A percentile compares a stretch with the other conserved stretches of the same genome.
Conservation (phyloP, 257 asterid genomes). For the Solanum dulcamara region DNA sequence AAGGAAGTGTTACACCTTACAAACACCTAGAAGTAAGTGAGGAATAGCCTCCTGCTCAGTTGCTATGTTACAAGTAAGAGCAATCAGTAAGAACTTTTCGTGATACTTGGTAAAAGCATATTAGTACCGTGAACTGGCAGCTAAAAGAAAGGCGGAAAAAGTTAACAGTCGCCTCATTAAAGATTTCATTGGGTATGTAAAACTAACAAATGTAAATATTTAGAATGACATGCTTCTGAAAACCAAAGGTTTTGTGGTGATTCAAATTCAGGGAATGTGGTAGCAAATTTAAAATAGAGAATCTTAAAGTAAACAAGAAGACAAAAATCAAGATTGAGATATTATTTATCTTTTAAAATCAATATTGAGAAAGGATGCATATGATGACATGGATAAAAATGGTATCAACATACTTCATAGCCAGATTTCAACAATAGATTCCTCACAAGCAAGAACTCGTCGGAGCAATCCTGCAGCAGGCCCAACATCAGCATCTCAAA, state of each 20-base stretch:
- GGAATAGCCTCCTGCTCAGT: neutral
- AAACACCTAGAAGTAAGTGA: neutral
- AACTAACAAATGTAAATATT: neutral
- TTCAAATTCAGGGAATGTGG: neutral
- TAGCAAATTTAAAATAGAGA: neutral
- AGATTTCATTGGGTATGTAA: neutral
- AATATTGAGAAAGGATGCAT: neutral
- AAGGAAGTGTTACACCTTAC: neutral
- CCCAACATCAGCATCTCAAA: slow-evolving; percentile 4
- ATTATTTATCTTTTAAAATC: neutral
- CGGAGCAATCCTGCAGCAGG: slow-evolving; percentile 24
- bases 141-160: neutral
- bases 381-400: neutral
- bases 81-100: neutral
- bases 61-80: neutral
- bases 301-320: neutral
- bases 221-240: neutral
- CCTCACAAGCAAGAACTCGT: slow-evolving; percentile 21
- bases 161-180: neutral
- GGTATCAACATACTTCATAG: slow-evolving; percentile 18
- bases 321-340: neutral
- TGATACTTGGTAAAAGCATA: neutral
- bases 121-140: neutral
- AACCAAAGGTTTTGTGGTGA: neutral
- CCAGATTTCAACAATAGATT: slow-evolving; percentile 18